A percentile compares a stretch with the other conserved stretches of the same genome.
phyloP scores from a whole-genome alignment of 108 stramenopile genomes.

The Fistulifera pelliculosa region DNA sequence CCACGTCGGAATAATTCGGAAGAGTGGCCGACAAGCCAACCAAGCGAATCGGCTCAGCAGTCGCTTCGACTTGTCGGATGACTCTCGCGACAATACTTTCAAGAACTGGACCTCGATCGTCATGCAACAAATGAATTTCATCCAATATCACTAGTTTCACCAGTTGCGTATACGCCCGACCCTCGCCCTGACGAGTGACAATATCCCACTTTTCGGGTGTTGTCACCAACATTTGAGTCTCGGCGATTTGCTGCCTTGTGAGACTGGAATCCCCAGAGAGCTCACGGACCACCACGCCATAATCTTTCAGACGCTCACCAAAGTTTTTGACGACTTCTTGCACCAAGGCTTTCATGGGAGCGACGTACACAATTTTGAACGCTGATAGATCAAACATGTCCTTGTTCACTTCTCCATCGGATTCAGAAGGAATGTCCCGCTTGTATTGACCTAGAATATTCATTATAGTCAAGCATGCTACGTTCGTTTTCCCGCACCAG shows the following conservation, averaged over 20 bases:
- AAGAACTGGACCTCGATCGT: constrained; percentile 97
- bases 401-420: constrained; percentile 35
- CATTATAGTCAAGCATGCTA: constrained; percentile 90
- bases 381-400: constrained; percentile 67
- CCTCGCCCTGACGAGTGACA: constrained; percentile 98
- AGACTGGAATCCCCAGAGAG: constrained; percentile 97
- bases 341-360: constrained; percentile 99
- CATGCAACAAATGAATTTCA: constrained; percentile 98
- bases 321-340: constrained; percentile 98
- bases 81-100: constrained; percentile 95
- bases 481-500: constrained; percentile 97
- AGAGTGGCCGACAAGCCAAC: constrained; percentile 98
- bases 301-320: constrained; percentile 75
- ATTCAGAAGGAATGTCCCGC: constrained; percentile 28
- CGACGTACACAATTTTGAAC: constrained; percentile 99
- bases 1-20: constrained; percentile 99
- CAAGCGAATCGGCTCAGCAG: constrained; percentile 87
- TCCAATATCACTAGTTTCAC: constrained; percentile 97
- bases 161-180: constrained; percentile 94
- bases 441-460: constrained; percentile 91
- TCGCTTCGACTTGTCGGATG: constrained; percentile 93
- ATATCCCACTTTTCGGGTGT: constrained; percentile 99
- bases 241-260: constrained; percentile 90
- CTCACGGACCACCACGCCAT: constrained; percentile 91
- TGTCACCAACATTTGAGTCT: constrained; percentile 97